Conservation (phyloP, 768 basidiomycete species). For the Leccinum longicurvipes region DNA sequence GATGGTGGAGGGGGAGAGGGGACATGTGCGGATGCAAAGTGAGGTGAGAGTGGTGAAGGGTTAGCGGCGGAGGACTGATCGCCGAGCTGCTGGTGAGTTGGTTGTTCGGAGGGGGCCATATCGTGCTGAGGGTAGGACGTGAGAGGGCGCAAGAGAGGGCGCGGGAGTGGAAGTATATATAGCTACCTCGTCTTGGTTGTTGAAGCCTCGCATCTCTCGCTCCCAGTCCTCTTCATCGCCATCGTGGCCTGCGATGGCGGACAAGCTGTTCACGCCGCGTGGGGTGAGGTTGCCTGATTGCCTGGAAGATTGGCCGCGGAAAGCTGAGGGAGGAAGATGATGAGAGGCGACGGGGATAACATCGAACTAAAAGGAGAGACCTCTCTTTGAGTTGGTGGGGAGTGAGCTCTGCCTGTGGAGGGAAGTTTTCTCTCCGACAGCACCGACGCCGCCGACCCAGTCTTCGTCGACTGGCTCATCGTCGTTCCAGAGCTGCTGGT, state of each 20-base stretch:
- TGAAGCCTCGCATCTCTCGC: constrained; percentile 53
- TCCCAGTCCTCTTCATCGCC: constrained; percentile 91
- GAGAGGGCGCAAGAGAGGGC: constrained; percentile 10
- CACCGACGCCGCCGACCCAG: constrained; percentile 79
- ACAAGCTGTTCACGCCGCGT: constrained; percentile 75
- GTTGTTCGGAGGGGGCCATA: constrained; percentile 18
- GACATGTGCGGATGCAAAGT: constrained; percentile 47
- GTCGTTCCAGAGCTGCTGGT: constrained; percentile 60
- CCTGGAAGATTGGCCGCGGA: constrained; percentile 48
- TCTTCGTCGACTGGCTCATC: constrained; percentile 78
- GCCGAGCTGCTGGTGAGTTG: constrained; percentile 47
- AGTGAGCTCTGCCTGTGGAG: constrained; percentile 80
- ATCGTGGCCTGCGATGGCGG: constrained; percentile 82
- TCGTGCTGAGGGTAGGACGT: constrained; percentile 22
- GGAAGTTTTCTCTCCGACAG: constrained; percentile 78
- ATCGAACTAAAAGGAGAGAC: constrained; percentile 37
- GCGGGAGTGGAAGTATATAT: constrained; percentile 1
- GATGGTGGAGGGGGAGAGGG: constrained; percentile 73
- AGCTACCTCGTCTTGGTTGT: constrained; percentile 65
- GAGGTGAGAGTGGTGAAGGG: constrained; percentile 62
- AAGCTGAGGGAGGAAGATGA: constrained; percentile 37
- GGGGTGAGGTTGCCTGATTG: constrained; percentile 63
- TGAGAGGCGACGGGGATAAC: constrained; percentile 1
- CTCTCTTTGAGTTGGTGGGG: constrained; percentile 76
- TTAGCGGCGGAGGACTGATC: constrained; percentile 40